Evolutionary conservation across 352 stramenopile species (phyloP).

Genomic region (Phytophthora chlamydospora): DNA sequence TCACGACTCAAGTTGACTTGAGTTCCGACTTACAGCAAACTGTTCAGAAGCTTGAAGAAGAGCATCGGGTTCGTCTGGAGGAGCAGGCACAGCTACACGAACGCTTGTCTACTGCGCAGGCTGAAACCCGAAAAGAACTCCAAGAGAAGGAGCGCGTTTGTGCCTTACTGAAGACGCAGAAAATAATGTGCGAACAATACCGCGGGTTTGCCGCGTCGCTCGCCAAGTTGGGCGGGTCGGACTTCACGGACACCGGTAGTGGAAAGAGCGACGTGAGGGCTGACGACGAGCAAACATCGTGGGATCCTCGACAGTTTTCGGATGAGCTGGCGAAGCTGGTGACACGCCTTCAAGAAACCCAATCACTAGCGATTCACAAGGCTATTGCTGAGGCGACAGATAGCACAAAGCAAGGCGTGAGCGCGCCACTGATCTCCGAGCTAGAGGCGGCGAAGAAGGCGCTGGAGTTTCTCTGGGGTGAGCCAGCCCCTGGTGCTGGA

Average conservation of each 20-base stretch:
- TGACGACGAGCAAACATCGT: constrained; percentile 18
- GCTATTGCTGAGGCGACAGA: constrained; percentile 39
- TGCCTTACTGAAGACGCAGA: constrained; percentile 30
- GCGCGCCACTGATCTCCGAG: constrained; percentile 45
- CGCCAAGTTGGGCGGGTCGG: constrained; percentile 21
- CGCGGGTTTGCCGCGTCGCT: constrained; percentile 41
- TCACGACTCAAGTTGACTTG: constrained; percentile 30
- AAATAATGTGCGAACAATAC: constrained; percentile 35
- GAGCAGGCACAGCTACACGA: constrained; percentile 53
- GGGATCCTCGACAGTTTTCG: constrained; percentile 42
- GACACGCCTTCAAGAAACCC: constrained; percentile 33
- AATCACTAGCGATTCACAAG: constrained; percentile 34
- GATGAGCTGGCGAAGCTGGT: constrained; percentile 37
- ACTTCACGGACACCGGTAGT: background rate
- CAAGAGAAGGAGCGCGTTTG: constrained; percentile 25
- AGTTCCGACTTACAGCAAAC: constrained; percentile 37
- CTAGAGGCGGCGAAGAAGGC: constrained; percentile 56
- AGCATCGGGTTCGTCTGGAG: constrained; percentile 30
- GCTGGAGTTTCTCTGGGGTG: constrained; percentile 35
- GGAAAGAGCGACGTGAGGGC: constrained; percentile 16
- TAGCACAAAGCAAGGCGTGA: constrained; percentile 33
- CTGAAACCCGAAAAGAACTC: constrained; percentile 30
- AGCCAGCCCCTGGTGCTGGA: background rate
- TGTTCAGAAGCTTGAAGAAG: constrained; percentile 48
- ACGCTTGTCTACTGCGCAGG: constrained; percentile 42